Evolutionary conservation across 768 basidiomycete genomes (phyloP), one percentile per base, ranked within the genome.

Genomic region (Podaxis sp.): DNA sequence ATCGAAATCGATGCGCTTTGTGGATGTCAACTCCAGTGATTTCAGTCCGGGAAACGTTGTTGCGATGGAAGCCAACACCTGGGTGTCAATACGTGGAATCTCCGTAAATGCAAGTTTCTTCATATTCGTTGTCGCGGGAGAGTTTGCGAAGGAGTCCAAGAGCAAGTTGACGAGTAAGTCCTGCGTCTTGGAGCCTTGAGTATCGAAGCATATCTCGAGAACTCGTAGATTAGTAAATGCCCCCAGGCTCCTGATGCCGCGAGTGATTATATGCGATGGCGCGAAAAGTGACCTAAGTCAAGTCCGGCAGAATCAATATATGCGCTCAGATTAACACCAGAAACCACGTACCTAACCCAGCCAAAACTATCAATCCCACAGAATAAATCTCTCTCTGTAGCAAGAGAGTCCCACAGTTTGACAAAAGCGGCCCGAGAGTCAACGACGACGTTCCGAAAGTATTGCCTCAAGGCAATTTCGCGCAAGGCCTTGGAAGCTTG

Each of bases 41-140:
- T 64, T 60, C 49, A 91, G 72, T 28, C 65, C 69, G 38, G 82
- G 80, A 56, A 88, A 84, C 1, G 71, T 71, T 15, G 65, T 66
- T 1, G 84, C 77, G 38, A 90, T 75, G n/a, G 76, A 64, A 5
- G 66, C 64, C 28, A 91, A 76, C 49, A 89, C 68, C 12, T 73
- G 66, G 20, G 72, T 63, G 65, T 87, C 86, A 41, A 91, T 82
- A 28, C 80, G 80, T 64, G 88, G 84, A n/a, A 91, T 71, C 24
- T 72, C 75, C 1, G 80, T 81, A 38, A 91, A 74, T 7, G 73
- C 78, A 8, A 91, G 73, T 4, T 75, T 76, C 17, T 77, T 81
- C 50, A 91, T 68, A 49, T 73, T 76, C 0, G 66, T 62, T 44
- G 75, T 71, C 17, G 77, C 58, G 53, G 74, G 56, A 69, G 68